Percentiles rank a stretch among this genome's conserved stretches.
Evolutionary conservation across 2,329 filamentous ascomycete species (phyloP).

Genomic region (Arthrobotrys pseudoclavata): DNA sequence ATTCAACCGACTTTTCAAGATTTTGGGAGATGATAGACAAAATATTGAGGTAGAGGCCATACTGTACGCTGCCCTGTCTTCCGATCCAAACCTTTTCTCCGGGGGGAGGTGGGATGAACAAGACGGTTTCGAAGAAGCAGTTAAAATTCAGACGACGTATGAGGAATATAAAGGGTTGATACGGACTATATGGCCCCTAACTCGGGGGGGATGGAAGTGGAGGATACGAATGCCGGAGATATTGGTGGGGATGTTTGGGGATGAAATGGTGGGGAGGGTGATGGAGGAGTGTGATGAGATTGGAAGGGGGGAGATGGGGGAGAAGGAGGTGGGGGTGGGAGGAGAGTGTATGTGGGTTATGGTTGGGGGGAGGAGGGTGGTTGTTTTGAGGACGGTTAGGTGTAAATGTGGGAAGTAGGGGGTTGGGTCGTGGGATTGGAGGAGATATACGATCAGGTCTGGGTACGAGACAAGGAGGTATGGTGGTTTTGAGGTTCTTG

Average conservation of each 20-base stretch:
- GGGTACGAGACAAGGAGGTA: no score
- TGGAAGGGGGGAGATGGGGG: background rate
- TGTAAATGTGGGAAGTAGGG: background rate
- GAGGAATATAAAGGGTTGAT: slow-evolving; percentile 9
- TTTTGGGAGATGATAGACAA: no score
- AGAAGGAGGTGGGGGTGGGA: background rate
- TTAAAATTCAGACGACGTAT: background rate
- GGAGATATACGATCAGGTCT: no score
- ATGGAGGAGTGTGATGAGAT: slow-evolving; percentile 11
- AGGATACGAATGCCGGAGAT: background rate
- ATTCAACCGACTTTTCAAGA: no score
- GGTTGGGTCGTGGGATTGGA: no score
- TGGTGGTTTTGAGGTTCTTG: no score
- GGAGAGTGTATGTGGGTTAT: background rate
- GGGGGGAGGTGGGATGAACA: background rate
- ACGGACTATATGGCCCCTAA: slow-evolving; percentile 8
- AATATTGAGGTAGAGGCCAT: background rate
- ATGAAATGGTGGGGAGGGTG: background rate
- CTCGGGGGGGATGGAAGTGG: slow-evolving; percentile 8
- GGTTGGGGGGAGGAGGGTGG: background rate
- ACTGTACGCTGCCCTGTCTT: background rate
- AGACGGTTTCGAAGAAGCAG: background rate
- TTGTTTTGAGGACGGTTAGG: background rate
- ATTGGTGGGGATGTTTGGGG: background rate
- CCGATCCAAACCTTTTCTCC: background rate